Base-by-base conservation (phyloP, 495 filamentous ascomycete species). In the Podospora pseudocomata region DNA sequence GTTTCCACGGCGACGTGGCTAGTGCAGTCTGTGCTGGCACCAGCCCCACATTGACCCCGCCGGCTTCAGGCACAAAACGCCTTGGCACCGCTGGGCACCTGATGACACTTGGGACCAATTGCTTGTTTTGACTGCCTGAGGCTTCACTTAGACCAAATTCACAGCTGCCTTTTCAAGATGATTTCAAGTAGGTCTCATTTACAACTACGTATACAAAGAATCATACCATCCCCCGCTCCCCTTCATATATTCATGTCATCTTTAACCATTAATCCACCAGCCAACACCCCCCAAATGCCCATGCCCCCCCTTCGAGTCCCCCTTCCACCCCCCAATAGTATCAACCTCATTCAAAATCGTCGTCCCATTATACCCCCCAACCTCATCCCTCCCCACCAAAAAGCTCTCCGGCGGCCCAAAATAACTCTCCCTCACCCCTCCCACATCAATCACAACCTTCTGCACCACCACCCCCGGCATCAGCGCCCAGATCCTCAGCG, bases 381-480 rank as follows among this genome's bases (percentile, higher is more conserved):
- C 60, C 65, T 67, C 64, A 66, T 85, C 82, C 15, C 76, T 75
- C 2, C 83, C 83, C 0, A 86, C 82, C 44, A 80, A 78, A 65
- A 83, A 84, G 67, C 87, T 90, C 84, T 90, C 88, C 4, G 89
- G 88, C 65, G 90, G 90, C 1, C 90, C 90, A 55, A 91, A 74
- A 75, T 91, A 92, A 63, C 85, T 88, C 30, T 79, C 74, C 63
- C 86, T 79, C 6, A 91, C 85, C n/a, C 89, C 90, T 0, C 90
- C 90, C 60, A 92, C 69, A 76, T 92, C 81, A 4, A 92, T 62
- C 6, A 91, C 80, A 34, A 91, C 79, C 78, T 90, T 91, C 79
- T 91, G 87, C 59, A 92, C 80, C n/a, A 90, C 79, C 2, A 91
- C 78, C 23, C 86, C 86, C 54, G 88, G 83, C 79, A 90, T 86